Evolutionary conservation across 352 stramenopile genomes (phyloP).

Genomic region (Pythium biforme): DNA sequence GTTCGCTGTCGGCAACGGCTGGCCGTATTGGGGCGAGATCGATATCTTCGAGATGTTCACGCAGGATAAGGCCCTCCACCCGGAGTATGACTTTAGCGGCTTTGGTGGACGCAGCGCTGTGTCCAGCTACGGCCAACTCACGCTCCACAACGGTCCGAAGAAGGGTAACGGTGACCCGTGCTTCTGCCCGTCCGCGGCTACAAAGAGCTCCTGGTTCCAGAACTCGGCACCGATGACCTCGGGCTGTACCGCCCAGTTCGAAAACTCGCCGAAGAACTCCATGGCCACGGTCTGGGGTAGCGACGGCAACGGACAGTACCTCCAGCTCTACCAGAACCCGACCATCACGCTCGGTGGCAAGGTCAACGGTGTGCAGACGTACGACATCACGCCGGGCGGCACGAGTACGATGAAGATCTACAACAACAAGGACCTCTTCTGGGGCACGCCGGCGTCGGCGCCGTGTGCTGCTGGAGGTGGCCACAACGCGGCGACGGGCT

Average conservation of each 20-base stretch:
- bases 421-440: conserved; percentile 74
- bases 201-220: conserved; percentile 57
- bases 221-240: conserved; percentile 61
- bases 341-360: conserved; percentile 59
- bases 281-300: conserved; percentile 66
- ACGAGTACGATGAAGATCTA: conserved; percentile 67
- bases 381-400: conserved; percentile 52
- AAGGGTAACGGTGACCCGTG: conserved; percentile 42
- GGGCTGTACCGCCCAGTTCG: conserved; percentile 67
- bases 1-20: conserved; percentile 56
- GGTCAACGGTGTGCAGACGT: conserved; percentile 51
- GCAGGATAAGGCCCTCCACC: conserved; percentile 41
- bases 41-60: conserved; percentile 87
- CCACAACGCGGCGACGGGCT: conserved; percentile 63
- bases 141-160: conserved; percentile 65
- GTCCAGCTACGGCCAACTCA: conserved; percentile 64
- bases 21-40: conserved; percentile 74
- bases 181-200: conserved; percentile 47
- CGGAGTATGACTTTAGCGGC: conserved; percentile 50
- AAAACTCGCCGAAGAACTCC: conserved; percentile 51
- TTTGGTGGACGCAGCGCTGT: conserved; percentile 37
- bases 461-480: conserved; percentile 46
- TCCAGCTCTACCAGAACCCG: conserved; percentile 73
- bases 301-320: conserved; percentile 60
- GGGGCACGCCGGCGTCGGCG: conserved; percentile 43